These are phyloP conservation scores for Pseudozyma pruni DNA, from an alignment of 1,284 basidiomycete species.

Conservation along the genomic window DNA sequence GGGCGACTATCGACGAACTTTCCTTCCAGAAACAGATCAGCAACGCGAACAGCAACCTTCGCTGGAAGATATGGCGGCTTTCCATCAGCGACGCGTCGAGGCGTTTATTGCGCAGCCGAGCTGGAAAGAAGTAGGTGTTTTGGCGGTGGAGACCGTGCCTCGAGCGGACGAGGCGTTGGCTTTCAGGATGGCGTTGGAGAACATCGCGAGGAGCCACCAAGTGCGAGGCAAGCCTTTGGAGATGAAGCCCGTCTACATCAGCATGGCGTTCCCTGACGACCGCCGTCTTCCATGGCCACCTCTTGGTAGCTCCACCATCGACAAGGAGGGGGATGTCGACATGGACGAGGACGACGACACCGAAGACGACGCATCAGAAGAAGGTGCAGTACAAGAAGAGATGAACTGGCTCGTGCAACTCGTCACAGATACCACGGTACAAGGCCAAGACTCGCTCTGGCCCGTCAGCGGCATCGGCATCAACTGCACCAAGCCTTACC, in stretches of 20 bases:
- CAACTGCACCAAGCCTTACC: slow-evolving; percentile 62
- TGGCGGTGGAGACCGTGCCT: slow-evolving; percentile 61
- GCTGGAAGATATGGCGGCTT: slow-evolving; percentile 43
- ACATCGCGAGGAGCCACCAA: slow-evolving; percentile 20
- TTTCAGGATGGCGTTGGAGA: slow-evolving; percentile 48
- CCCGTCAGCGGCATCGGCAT: slow-evolving; percentile 55
- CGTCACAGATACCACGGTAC: slow-evolving; percentile 35
- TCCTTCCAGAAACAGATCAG: slow-evolving; percentile 30
- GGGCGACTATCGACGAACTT: slow-evolving; percentile 51
- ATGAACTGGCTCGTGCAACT: slow-evolving; percentile 49
- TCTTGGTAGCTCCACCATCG: background rate
- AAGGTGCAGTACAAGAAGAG: slow-evolving; percentile 33
- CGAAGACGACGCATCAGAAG: slow-evolving; percentile 16
- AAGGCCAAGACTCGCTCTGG: slow-evolving; percentile 38
- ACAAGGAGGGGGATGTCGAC: slow-evolving; percentile 27
- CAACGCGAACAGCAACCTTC: slow-evolving; percentile 31
- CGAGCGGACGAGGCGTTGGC: slow-evolving; percentile 57
- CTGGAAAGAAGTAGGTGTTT: slow-evolving; percentile 50
- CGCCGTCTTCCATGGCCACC: slow-evolving; percentile 46
- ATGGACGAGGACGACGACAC: slow-evolving; percentile 36
- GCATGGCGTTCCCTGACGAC: slow-evolving; percentile 52
- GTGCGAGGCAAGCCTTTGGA: slow-evolving; percentile 24
- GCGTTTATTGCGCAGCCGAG: slow-evolving; percentile 31
- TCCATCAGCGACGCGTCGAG: slow-evolving; percentile 51
- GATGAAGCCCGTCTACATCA: slow-evolving; percentile 52